Evolutionary conservation across 805 yeast genomes (phyloP).

Genomic region (Barnettozyma pratensis): DNA sequence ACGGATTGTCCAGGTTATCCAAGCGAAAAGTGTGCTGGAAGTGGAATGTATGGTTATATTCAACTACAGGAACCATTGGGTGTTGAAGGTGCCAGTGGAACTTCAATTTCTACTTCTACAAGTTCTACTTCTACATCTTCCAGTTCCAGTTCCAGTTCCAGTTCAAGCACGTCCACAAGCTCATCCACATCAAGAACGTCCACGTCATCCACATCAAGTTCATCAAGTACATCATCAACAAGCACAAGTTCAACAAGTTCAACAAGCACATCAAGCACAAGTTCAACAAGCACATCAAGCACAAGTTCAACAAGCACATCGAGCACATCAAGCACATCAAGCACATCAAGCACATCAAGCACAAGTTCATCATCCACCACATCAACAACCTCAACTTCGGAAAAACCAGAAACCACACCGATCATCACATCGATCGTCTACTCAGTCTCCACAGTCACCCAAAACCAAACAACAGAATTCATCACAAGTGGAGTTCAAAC

Average conservation of each 20-base stretch:
- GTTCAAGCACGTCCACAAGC: constrained; percentile 23
- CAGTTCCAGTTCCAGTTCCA: constrained; percentile 3
- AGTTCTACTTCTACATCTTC: constrained; percentile 16
- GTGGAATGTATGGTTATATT: constrained; percentile 39
- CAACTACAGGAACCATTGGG: constrained; percentile 15
- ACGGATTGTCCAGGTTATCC: constrained; percentile 37
- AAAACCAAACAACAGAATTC: constrained; percentile 3
- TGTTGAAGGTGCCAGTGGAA: constrained; percentile 6
- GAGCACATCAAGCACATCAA: constrained; percentile 15
- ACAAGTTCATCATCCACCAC: constrained; percentile 7
- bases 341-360: constrained; percentile 8
- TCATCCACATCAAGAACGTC: constrained; percentile 5
- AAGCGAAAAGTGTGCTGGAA: constrained; percentile 35
- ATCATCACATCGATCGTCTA: constrained; percentile 4
- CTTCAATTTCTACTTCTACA: constrained; percentile 16
- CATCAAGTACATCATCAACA: constrained; percentile 3
- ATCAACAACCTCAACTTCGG: constrained; percentile 4
- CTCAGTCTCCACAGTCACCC: constrained; percentile 6
- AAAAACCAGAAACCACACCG: constrained; percentile 5
- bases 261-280: constrained; percentile 18
- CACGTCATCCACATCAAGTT: constrained; percentile 9
- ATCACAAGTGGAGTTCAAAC: constrained; percentile 6
- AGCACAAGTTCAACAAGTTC: constrained; percentile 7
- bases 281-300: constrained; percentile 8
- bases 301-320: constrained; percentile 2